A percentile compares a stretch with the other conserved stretches of the same genome.
These are phyloP conservation scores for Pharus latifolius DNA, from an alignment of 176 grass and related monocot species.

Conservation along the genomic window DNA sequence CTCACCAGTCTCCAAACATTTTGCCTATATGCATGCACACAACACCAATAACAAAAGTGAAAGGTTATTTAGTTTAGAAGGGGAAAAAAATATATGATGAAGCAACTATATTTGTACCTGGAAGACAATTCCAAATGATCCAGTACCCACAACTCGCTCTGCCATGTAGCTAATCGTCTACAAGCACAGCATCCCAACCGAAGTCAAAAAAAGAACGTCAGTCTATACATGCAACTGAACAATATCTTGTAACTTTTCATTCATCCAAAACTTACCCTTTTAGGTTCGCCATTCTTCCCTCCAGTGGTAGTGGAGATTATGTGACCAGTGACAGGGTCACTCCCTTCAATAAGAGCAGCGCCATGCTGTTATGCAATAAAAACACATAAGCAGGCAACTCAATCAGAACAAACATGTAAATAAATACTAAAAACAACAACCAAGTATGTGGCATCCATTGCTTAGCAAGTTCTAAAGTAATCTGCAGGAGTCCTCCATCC, in stretches of 20 bases:
- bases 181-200: not conserved
- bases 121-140: conserved; percentile 85
- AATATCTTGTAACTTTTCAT: not conserved
- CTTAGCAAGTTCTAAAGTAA: not conserved
- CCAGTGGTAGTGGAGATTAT: conserved; percentile 92
- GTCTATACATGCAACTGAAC: not conserved
- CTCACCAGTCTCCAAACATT: conserved; percentile 88
- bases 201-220: conserved; percentile 15
- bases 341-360: conserved; percentile 47
- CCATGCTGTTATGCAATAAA: conserved; percentile 26
- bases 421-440: not conserved
- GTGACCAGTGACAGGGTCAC: conserved; percentile 60
- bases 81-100: not conserved
- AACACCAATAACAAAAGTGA: not conserved
- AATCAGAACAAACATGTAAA: not conserved
- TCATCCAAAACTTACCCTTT: conserved; percentile 40
- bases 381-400: not conserved
- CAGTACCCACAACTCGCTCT: conserved; percentile 79
- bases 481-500: no score
- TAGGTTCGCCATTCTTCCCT: conserved; percentile 86
- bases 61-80: not conserved
- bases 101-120: conserved; percentile 32
- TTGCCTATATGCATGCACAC: conserved; percentile 45
- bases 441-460: not conserved
- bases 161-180: conserved; percentile 97